Evolutionary conservation across 176 grass and related monocot genomes (phyloP).

Genomic region (Oropetium thomaeum): DNA sequence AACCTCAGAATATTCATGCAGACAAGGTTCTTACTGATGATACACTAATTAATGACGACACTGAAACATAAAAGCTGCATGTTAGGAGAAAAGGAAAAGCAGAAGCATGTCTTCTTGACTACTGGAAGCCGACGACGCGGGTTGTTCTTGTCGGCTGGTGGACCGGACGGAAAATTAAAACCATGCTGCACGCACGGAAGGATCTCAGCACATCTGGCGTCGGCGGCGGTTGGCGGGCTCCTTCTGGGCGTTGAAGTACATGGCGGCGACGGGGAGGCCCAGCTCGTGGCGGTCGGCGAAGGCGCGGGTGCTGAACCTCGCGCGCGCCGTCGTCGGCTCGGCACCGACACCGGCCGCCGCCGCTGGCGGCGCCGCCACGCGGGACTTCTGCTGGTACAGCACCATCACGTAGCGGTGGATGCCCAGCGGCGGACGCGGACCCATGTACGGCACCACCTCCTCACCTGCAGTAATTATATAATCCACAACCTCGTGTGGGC

Average conservation of each 20-base stretch:
- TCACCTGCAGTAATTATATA: conserved; percentile 30
- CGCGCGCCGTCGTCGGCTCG: neutral
- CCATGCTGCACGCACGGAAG: too few species aligned
- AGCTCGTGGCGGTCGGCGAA: conserved; percentile 60
- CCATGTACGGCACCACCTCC: conserved; percentile 63
- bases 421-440: conserved; percentile 55
- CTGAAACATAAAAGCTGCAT: too few species aligned
- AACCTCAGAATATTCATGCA: too few species aligned
- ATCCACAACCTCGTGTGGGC: neutral
- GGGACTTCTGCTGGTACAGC: conserved; percentile 66
- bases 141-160: too few species aligned
- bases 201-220: conserved; percentile 11
- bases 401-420: conserved; percentile 84
- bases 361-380: conserved; percentile 8
- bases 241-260: conserved; percentile 90
- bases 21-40: too few species aligned
- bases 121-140: too few species aligned
- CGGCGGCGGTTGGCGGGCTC: conserved; percentile 59
- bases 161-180: too few species aligned
- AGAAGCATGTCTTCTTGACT: too few species aligned
- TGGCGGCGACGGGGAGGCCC: conserved; percentile 62
- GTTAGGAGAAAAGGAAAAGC: too few species aligned
- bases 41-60: too few species aligned
- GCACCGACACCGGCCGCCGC: neutral
- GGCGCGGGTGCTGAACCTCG: conserved; percentile 61